Evolutionary conservation across 139 green algal species (phyloP).

Genomic region (Tetradesmus obliquus): DNA sequence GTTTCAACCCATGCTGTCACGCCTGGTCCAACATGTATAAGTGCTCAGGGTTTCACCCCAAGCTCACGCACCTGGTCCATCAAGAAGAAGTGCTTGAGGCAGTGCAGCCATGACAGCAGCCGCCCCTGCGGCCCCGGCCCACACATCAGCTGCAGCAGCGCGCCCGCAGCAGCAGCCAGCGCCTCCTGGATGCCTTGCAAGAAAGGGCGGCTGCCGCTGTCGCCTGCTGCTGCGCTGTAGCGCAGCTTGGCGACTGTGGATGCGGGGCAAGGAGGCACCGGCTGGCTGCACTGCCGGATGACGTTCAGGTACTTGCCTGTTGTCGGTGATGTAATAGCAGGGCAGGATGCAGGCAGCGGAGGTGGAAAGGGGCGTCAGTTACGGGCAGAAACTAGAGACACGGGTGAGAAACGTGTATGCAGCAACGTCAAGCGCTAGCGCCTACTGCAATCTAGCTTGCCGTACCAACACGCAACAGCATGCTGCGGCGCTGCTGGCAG

Average conservation of each 20-base stretch:
- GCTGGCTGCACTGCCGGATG: slow-evolving; percentile 78
- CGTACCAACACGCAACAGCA: too few species aligned
- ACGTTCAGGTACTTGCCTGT: slow-evolving; percentile 94
- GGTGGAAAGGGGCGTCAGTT: background rate
- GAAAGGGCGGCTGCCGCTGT: slow-evolving; percentile 4
- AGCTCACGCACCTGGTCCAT: slow-evolving; percentile 72
- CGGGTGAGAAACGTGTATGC: background rate
- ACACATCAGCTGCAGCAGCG: slow-evolving; percentile 77
- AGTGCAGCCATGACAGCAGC: slow-evolving; percentile 71
- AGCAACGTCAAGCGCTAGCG: background rate
- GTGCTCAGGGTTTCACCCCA: too few species aligned
- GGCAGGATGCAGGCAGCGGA: background rate
- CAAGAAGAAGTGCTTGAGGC: slow-evolving; percentile 95
- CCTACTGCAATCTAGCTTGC: too few species aligned
- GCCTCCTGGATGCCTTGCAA: slow-evolving; percentile 60
- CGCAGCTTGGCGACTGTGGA: slow-evolving; percentile 49
- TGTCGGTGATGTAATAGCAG: background rate
- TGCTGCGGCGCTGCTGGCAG: too few species aligned
- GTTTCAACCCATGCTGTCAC: too few species aligned
- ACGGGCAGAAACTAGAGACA: background rate
- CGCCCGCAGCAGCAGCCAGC: slow-evolving; percentile 58
- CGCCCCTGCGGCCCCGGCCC: slow-evolving; percentile 50
- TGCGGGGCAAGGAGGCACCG: slow-evolving; percentile 51
- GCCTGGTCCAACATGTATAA: too few species aligned
- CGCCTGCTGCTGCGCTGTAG: slow-evolving; percentile 34